phyloP scores from a whole-genome alignment of 352 stramenopile genomes.

The Phytophthora pistaciae region DNA sequence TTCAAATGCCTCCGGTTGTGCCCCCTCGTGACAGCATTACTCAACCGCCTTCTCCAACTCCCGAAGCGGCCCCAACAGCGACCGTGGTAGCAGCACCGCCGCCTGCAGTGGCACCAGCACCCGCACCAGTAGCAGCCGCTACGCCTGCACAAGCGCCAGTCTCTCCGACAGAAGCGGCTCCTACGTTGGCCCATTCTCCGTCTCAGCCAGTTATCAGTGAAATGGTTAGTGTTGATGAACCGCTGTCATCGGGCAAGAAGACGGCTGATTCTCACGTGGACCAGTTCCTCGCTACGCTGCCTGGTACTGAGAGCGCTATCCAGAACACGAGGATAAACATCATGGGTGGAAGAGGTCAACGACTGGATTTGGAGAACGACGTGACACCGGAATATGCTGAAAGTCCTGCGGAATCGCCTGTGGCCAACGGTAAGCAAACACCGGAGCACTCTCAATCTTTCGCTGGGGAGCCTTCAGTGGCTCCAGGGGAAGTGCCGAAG shows the following conservation, averaged over 20 bases:
- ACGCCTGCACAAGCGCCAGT: constrained; percentile 3
- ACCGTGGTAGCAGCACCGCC: not conserved
- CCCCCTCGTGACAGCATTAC: constrained; percentile 30
- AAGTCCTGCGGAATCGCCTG: constrained; percentile 28
- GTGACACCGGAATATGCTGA: constrained; percentile 46
- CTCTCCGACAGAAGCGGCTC: constrained; percentile 8
- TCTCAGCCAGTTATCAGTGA: constrained; percentile 43
- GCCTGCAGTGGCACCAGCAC: not conserved
- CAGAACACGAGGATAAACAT: constrained; percentile 93
- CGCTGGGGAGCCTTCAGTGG: constrained; percentile 23
- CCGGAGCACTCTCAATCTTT: constrained; percentile 40
- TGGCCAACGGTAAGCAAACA: constrained; percentile 29
- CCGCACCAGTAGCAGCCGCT: not conserved
- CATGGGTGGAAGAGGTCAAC: constrained; percentile 91
- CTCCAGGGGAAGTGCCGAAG: constrained; percentile 5
- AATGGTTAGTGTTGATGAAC: constrained; percentile 51
- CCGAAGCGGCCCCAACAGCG: not conserved
- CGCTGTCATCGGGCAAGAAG: constrained; percentile 58
- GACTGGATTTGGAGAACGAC: constrained; percentile 83
- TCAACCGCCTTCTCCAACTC: constrained; percentile 17
- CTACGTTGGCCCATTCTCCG: constrained; percentile 13
- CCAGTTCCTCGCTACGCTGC: constrained; percentile 85
- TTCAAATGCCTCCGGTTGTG: constrained; percentile 38
- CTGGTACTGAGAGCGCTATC: constrained; percentile 92
- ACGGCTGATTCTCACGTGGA: constrained; percentile 62